These are phyloP conservation scores for Penicillium sp. DNA, from an alignment of 2,329 filamentous ascomycete species.

Conservation along the genomic window DNA sequence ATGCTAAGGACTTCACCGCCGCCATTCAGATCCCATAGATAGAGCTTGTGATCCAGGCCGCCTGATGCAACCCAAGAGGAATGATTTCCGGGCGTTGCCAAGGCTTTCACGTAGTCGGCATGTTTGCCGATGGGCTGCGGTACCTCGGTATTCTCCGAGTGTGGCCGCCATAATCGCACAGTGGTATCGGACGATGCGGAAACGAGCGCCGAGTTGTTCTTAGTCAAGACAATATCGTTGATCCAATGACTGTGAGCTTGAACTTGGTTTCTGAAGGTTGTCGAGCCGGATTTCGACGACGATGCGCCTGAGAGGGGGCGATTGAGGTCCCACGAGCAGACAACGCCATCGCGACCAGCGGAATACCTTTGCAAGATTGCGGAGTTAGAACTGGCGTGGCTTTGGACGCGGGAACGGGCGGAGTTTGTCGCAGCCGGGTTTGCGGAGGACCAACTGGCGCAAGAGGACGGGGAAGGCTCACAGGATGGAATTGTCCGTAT, in stretches of 20 bases:
- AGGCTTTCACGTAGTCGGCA: conserved; percentile 89
- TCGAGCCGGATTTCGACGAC: conserved; percentile 32
- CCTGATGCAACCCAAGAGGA: conserved; percentile 87
- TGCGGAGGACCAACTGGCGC: not conserved
- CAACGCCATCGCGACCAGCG: conserved; percentile 83
- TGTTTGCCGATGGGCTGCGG: conserved; percentile 81
- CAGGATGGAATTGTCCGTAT: conserved; percentile 74
- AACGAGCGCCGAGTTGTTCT: conserved; percentile 68
- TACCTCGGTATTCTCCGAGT: conserved; percentile 53
- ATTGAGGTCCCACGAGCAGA: conserved; percentile 84
- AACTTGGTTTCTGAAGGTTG: conserved; percentile 53
- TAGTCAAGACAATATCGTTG: conserved; percentile 77
- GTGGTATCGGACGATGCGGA: conserved; percentile 90
- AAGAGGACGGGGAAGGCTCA: conserved; percentile 43
- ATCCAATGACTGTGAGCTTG: conserved; percentile 92
- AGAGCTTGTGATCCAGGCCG: conserved; percentile 83
- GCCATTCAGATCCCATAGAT: conserved; percentile 85
- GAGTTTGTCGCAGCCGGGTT: not conserved
- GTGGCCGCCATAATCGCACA: conserved; percentile 83
- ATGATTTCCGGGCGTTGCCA: conserved; percentile 64
- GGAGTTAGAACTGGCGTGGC: no score
- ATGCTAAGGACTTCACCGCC: conserved; percentile 80
- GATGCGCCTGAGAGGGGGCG: conserved; percentile 25
- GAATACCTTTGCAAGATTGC: conserved; percentile 69
- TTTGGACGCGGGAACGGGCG: no score